These are phyloP conservation scores for Cupressus sempervirens DNA, from an alignment of 75 land plant species.

Conservation along the genomic window DNA sequence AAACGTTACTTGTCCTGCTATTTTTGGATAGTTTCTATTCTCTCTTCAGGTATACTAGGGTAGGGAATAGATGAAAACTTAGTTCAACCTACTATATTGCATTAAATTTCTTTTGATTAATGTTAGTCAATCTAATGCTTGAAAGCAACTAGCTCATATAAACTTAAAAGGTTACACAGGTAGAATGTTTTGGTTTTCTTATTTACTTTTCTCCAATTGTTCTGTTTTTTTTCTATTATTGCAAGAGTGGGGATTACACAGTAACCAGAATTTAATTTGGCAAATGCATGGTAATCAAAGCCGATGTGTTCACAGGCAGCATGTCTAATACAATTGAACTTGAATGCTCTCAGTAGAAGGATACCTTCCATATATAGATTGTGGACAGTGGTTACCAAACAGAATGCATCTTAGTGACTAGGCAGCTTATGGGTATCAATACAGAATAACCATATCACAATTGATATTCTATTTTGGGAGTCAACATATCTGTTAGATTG, in stretches of 20 bases:
- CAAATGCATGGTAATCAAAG: background rate
- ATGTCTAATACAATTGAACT: background rate
- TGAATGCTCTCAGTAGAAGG: background rate
- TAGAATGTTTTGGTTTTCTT: too few species aligned
- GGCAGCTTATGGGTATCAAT: background rate
- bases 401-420: background rate
- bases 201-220: background rate
- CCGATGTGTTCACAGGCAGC: background rate
- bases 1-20: background rate
- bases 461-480: background rate
- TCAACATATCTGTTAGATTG: background rate
- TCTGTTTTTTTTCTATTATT: too few species aligned
- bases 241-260: background rate
- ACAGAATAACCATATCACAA: background rate
- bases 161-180: background rate
- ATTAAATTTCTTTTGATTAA: background rate
- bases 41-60: background rate
- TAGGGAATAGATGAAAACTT: background rate
- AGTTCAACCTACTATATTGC: background rate
- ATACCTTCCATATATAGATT: background rate
- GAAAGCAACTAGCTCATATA: background rate
- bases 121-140: background rate
- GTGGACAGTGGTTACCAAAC: background rate
- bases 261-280: background rate
- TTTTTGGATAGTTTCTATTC: background rate